Conservation (phyloP, 73 alveolate species). For the Blepharisma stoltei region DNA sequence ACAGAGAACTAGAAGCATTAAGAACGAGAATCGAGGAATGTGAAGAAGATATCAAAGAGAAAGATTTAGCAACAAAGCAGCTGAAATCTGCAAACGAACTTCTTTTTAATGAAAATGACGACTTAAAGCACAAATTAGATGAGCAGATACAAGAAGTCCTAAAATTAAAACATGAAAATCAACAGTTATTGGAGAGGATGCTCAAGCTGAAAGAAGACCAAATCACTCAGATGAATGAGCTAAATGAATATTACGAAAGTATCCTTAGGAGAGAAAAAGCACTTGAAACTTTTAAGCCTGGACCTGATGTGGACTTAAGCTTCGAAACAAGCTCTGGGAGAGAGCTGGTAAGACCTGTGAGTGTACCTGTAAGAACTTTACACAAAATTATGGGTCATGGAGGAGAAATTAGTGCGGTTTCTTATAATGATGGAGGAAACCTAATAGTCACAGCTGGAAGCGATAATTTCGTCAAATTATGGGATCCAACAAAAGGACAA, state of each 20-base stretch:
- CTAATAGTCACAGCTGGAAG: conserved; percentile 61
- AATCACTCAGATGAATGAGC: conserved; percentile 45
- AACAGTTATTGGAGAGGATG: conserved; percentile 25
- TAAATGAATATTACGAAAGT: conserved; percentile 44
- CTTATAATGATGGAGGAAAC: conserved; percentile 45
- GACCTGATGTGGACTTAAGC: not conserved
- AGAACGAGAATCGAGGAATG: conserved; percentile 15
- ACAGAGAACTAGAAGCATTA: conserved; percentile 18
- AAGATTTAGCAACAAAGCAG: not conserved
- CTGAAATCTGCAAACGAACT: conserved; percentile 19
- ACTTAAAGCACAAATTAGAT: not conserved
- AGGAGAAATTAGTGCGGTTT: conserved; percentile 45
- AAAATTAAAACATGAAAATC: conserved; percentile 35
- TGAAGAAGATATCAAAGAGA: conserved; percentile 23
- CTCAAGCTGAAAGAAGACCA: conserved; percentile 42
- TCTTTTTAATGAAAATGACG: not conserved
- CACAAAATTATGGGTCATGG: conserved; percentile 54
- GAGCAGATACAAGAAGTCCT: conserved; percentile 22
- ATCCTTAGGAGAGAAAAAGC: conserved; percentile 36
- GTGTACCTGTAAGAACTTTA: conserved; percentile 41
- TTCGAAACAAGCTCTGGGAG: conserved; percentile 15
- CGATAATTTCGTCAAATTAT: conserved; percentile 41
- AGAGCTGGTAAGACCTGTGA: conserved; percentile 37
- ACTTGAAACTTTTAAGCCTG: conserved; percentile 3
- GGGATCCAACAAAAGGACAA: conserved; percentile 58